Evolutionary conservation across 768 basidiomycete species (phyloP), one percentile per base, ranked within the genome.

Genomic region (Pleurotus tuber-regium): DNA sequence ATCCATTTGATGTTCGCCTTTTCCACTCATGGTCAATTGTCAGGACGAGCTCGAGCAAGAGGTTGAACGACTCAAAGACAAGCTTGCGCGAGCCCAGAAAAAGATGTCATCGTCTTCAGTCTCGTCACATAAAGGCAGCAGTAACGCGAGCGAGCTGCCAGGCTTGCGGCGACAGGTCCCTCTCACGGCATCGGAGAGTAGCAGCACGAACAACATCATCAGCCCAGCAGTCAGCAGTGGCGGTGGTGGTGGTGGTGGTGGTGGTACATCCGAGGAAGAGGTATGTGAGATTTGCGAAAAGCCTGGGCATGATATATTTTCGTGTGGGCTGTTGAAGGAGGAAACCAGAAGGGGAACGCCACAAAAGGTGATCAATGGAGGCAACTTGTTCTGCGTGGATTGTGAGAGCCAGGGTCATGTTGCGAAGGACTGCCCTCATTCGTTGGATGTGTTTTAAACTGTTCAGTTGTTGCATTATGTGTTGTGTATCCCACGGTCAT

Each of bases 1-100:
- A 29, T 28, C 8, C 39, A 21, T 31, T 33, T 29, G 39, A 18
- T 18, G 30, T 50, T 8, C 33, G 12, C 26, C 38, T 51, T 42
- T 12, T 53, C 51, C 33, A 54, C 48, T 52, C 25, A 50, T 41
- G 21, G 9, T 49, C 1, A 11, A 14, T 31, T 28, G 44, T 28
- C 55, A 90, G 83, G 92, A 93, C 61, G 92, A 93, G 57, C 80
- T 96, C 24, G 92, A 94, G 61, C 83, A 84, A 61, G 91, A 95
- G 62, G 65, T 94, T 26, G 87, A 92, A 61, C 78, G 79, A 8
- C 67, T 87, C 44, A 89, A 87, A 58, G 86, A 89, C 21, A 88
- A 85, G 59, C 71, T 89, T 35, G 63, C 79, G 4, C 78, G 80
- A 40, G 41, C 43, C 18, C 77, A 82, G 56, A 86, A 84, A 64